Base-by-base conservation (phyloP, 345 rosid genomes). In the Luvunga scandens region DNA sequence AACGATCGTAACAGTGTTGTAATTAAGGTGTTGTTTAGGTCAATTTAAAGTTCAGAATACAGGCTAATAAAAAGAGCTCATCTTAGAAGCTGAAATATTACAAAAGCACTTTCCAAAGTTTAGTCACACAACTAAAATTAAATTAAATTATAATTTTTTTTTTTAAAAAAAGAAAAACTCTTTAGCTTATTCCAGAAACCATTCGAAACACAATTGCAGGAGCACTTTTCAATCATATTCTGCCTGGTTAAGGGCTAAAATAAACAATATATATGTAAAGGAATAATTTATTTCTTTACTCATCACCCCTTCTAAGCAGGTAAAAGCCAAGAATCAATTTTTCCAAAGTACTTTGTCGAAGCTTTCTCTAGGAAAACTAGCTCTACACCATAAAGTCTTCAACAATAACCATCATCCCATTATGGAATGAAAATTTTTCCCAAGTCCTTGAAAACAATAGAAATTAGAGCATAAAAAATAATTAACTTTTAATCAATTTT, bases 321-420 rank as follows among this genome's bases (percentile, higher is more conserved):
- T 70, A 7, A 70, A 48, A 48, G 25, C 59, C 59, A 70, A 70
- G 73, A 70, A 70, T 70, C 59, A 31, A 33, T 64, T 65, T 33
- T 45, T 45, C 50, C 66, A 28, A 63, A 14, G 36, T 30, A 6
- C 36, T 30, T 63, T 63, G 27, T 2, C 4, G 7, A 63, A 28
- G 36, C 36, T 13, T 62, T 63, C 36, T 4, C 69, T 19, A 19
- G 34, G 2, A 64, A n/a, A 64, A 34, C 39, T 31, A 64, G 39
- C 8, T 64, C 39, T 45, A 45, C 50, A 45, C 50, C 18, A 45
- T 45, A 31, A 64, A 8, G 3, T 22, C 69, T 65, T 4, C 6
- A 27, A 27, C 10, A 61, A 14, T 27, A 30, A 62, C 6, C 24
- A 56, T 33, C 69, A 19, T 65, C 1, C 25, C 1, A 63, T 65